Evolutionary conservation across 768 basidiomycete species (phyloP), one percentile per base, ranked within the genome.

Genomic region (Fomitopsis serialis): DNA sequence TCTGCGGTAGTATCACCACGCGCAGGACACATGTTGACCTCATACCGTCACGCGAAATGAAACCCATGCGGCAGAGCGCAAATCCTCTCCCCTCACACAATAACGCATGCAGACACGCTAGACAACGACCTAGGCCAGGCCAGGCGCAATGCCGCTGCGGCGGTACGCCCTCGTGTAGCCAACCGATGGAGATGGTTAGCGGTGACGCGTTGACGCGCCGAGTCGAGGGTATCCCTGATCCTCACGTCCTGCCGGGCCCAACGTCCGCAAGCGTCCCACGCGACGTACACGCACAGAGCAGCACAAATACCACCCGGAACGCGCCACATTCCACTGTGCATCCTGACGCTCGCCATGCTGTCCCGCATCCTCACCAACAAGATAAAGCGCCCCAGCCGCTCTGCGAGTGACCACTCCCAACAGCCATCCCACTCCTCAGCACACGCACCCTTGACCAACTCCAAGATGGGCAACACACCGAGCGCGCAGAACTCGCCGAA

Each of bases 391-490:
- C 13, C 48, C 19, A n/a, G 27, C 29, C 29, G 29, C 29, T 32
- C 29, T 12, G 5, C 25, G 9, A 13, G 27, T n/a, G 21, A n/a
- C 46, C 32, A 25, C 3, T 23, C 48, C 34, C 21, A 7, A 22
- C 35, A 24, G 21, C 22, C 37, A 25, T 32, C 50, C 27, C n/a
- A 37, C 40, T 6, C 50, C 7, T 10, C 42, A 42, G 22, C 44
- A 22, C 21, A 45, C 44, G 44, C 44, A 45, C n/a, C 10, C 24
- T 32, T 11, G 29, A 8, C 44, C 3, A 7, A 22, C 34, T 19
- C 13, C 2, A 49, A 25, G 19, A 53, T 53, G 52, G 52, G 52
- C 8, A 53, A 53, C 52, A 34, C 44, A 2, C 52, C 44, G 19
- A 53, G 52, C 35, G 21, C 52, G 9, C 32, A 43, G 36, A 46